Conservation (phyloP, 2,329 filamentous ascomycete species). For the Monosporascus sp. region DNA sequence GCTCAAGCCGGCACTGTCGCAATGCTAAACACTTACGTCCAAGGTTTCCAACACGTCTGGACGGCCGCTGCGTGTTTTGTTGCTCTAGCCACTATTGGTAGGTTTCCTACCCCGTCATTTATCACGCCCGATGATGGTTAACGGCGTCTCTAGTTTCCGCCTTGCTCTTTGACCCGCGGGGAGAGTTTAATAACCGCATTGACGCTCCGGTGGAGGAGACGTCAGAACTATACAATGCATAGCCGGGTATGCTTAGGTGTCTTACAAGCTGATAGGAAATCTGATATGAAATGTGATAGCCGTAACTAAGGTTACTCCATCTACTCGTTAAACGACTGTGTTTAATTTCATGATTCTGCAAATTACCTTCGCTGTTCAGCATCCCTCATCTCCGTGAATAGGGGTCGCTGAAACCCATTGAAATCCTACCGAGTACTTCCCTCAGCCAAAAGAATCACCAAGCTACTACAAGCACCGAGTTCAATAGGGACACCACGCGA, state of each 20-base stretch:
- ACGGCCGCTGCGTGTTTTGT: slow-evolving; percentile 23
- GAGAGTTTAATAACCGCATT: slow-evolving; percentile 32
- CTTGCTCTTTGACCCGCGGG: slow-evolving; percentile 27
- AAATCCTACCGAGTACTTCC: no score
- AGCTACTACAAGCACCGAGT: no score
- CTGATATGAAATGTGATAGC: no score
- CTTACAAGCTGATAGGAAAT: no score
- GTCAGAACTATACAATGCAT: slow-evolving; percentile 12
- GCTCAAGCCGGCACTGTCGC: slow-evolving; percentile 20
- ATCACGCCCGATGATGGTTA: background rate
- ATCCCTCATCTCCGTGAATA: no score
- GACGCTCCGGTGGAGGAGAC: slow-evolving; percentile 31
- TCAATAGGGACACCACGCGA: no score
- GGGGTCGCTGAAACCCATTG: no score
- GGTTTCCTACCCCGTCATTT: slow-evolving; percentile 2
- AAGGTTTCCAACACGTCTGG: slow-evolving; percentile 28
- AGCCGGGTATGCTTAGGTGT: background rate
- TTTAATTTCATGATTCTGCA: no score
- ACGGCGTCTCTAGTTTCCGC: slow-evolving; percentile 10
- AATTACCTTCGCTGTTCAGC: no score
- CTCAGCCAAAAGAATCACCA: no score
- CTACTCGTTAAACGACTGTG: no score
- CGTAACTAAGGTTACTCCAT: no score
- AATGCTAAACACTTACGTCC: slow-evolving; percentile 21
- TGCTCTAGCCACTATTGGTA: slow-evolving; percentile 23